phyloP scores from a whole-genome alignment of 352 stramenopile species.

The Phytopythium aichiense region DNA sequence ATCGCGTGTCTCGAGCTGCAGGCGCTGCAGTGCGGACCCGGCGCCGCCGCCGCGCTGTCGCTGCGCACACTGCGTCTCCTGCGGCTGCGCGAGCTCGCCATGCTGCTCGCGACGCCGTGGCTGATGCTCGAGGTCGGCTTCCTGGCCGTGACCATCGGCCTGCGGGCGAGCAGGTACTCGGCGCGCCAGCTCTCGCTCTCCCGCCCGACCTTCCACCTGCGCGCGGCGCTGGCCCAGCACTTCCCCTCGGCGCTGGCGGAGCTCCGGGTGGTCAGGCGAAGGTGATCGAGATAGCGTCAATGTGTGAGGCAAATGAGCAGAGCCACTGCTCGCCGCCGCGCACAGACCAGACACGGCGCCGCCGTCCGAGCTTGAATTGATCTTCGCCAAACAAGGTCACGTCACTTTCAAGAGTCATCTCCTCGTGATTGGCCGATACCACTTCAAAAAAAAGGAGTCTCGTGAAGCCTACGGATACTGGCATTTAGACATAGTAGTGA shows the following conservation, averaged over 20 bases:
- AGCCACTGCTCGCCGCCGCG: too few species aligned
- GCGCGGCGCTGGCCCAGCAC: constrained; percentile 41
- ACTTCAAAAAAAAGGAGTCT: too few species aligned
- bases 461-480: too few species aligned
- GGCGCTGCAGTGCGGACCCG: constrained; percentile 41
- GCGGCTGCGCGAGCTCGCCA: constrained; percentile 31
- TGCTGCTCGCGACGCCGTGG: constrained; percentile 47
- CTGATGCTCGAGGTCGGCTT: constrained; percentile 50
- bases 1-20: constrained; percentile 39
- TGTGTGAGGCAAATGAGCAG: too few species aligned
- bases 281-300: too few species aligned
- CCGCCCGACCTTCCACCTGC: constrained; percentile 51
- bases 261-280: too few species aligned
- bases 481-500: too few species aligned
- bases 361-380: too few species aligned
- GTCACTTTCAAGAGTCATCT: too few species aligned
- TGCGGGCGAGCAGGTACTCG: constrained; percentile 52
- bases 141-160: constrained; percentile 48
- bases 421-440: too few species aligned
- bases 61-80: constrained; percentile 24
- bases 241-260: constrained; percentile 19
- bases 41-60: constrained; percentile 16
- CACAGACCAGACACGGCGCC: too few species aligned
- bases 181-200: constrained; percentile 52
- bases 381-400: too few species aligned